phyloP scores from a whole-genome alignment of 352 stramenopile species.

The Aphanomyces cochlioides region DNA sequence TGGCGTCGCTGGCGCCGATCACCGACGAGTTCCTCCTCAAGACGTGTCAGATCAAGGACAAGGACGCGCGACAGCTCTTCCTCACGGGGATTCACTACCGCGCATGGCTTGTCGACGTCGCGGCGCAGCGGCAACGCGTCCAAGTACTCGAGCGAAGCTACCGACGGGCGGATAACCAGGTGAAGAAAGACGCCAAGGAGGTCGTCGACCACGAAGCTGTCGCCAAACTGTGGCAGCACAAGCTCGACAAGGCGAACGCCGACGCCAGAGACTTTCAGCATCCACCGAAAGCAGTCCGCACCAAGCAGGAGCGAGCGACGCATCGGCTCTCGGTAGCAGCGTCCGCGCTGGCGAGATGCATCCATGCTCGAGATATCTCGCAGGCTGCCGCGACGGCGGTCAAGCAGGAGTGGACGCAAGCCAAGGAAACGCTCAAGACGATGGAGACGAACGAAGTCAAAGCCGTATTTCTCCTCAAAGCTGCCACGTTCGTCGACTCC shows the following conservation, averaged over 20 bases:
- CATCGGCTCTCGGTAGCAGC: background rate
- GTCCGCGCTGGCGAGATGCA: conserved; percentile 25
- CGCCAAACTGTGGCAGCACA: conserved; percentile 33
- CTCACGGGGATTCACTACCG: conserved; percentile 12
- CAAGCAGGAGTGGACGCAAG: conserved; percentile 29
- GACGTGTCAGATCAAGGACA: conserved; percentile 12
- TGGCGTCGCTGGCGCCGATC: background rate
- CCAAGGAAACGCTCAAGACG: conserved; percentile 32
- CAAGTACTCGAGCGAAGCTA: background rate
- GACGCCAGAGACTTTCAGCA: conserved; percentile 26
- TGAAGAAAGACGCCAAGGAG: background rate
- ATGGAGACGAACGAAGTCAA: conserved; percentile 49
- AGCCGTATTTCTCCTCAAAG: conserved; percentile 37
- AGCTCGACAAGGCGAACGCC: conserved; percentile 29
- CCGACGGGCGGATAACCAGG: background rate
- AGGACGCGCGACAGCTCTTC: conserved; percentile 12
- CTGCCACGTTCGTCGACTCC: conserved; percentile 9
- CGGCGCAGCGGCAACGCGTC: background rate
- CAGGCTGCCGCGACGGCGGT: conserved; percentile 24
- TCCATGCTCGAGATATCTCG: conserved; percentile 30
- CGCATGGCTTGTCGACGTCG: conserved; percentile 7
- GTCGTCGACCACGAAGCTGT: conserved; percentile 11
- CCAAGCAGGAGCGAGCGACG: background rate
- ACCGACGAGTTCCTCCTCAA: conserved; percentile 13
- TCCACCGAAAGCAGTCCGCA: conserved; percentile 21